Conservation (phyloP, 164 flowering plant species). For the Tinospora cordifolia region DNA sequence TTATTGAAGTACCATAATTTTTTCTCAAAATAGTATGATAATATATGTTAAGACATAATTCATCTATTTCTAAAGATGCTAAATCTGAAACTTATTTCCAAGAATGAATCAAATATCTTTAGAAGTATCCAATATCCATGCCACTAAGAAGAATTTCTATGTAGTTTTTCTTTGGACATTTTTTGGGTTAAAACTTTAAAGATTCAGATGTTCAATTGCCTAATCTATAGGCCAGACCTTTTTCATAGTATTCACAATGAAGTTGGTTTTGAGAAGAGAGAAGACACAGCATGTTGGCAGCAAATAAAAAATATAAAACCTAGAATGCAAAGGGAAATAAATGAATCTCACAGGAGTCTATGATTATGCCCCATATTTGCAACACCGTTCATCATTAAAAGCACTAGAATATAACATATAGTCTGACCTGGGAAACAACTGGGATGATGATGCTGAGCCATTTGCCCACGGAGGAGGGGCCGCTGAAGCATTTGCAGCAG, state of each 20-base stretch:
- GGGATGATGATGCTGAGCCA: slow-evolving; percentile 55
- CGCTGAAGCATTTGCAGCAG: slow-evolving; percentile 41
- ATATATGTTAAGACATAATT: not conserved
- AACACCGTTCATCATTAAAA: not conserved
- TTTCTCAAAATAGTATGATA: not conserved
- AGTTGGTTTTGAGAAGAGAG: not conserved
- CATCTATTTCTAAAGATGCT: not conserved
- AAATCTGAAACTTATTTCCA: not conserved
- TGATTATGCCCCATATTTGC: not conserved
- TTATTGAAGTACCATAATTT: not conserved
- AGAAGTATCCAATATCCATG: not conserved
- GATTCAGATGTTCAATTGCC: not conserved
- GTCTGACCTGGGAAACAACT: slow-evolving; percentile 48
- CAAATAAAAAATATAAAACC: not conserved
- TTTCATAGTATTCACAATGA: not conserved
- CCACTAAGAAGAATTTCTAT: not conserved
- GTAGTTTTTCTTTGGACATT: not conserved
- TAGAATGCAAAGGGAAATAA: not conserved
- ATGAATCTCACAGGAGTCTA: not conserved
- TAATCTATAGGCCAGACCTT: not conserved
- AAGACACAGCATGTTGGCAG: not conserved
- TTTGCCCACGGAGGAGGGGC: slow-evolving; percentile 86
- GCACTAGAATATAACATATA: not conserved
- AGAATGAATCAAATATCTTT: not conserved
- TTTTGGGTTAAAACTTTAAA: not conserved